Percentiles rank a stretch among this genome's conserved stretches.
These are phyloP conservation scores for Yamadazyma buinensis DNA, from an alignment of 1,139 yeast genomes.

Conservation along the genomic window DNA sequence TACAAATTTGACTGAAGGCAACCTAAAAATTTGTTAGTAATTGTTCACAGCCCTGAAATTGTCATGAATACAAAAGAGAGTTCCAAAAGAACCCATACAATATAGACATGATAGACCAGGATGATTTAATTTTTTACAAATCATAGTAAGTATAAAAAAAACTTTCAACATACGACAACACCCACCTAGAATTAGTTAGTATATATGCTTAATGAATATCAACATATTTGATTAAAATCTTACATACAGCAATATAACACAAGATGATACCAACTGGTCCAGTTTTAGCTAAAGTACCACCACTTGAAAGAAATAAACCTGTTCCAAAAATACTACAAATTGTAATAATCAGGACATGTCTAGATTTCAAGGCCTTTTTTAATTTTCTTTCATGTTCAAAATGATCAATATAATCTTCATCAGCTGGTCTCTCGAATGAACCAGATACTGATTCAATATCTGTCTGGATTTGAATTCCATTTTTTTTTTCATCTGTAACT, in stretches of 20 bases:
- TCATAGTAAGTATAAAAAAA: too few species aligned
- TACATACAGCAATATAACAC: constrained; percentile 41
- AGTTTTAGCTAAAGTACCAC: constrained; percentile 54
- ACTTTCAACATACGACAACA: too few species aligned
- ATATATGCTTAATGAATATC: too few species aligned
- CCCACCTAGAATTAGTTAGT: too few species aligned
- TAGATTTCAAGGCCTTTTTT: constrained; percentile 30
- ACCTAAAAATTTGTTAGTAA: too few species aligned
- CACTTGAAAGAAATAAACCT: constrained; percentile 63
- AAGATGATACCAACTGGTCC: constrained; percentile 67
- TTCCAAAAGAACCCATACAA: too few species aligned
- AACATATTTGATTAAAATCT: too few species aligned
- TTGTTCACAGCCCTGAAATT: too few species aligned
- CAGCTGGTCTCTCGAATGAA: background rate
- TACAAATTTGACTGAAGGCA: constrained; percentile 52
- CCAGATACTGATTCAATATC: constrained; percentile 7
- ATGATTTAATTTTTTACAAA: too few species aligned
- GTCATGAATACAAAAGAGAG: too few species aligned
- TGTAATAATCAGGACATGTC: constrained; percentile 43
- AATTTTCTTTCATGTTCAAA: constrained; percentile 17
- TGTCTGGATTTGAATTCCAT: constrained; percentile 8
- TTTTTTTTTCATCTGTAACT: constrained; percentile 9
- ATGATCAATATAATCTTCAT: constrained; percentile 10
- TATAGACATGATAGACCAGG: too few species aligned
- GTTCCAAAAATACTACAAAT: constrained; percentile 43